These are phyloP conservation scores for Chlorella vulgaris DNA, from an alignment of 139 green algal species.

Conservation along the genomic window DNA sequence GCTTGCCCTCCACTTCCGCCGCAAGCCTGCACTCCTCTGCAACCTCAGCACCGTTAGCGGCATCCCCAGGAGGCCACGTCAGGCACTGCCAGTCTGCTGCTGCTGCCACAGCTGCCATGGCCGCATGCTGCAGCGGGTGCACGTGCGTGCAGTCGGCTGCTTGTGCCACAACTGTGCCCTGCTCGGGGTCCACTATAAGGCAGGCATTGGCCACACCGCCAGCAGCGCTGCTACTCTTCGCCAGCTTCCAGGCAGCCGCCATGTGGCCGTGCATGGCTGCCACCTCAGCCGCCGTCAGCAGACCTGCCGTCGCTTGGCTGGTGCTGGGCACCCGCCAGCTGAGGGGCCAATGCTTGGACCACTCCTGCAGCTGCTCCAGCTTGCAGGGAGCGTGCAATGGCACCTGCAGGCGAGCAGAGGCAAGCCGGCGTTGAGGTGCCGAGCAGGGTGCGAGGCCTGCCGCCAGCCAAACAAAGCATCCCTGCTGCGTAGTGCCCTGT, in stretches of 20 bases:
- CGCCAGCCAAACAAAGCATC: neutral
- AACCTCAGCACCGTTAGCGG: neutral
- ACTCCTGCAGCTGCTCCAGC: constrained; percentile 61
- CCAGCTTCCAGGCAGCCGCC: constrained; percentile 39
- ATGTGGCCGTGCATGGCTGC: constrained; percentile 57
- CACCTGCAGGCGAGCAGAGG: constrained; percentile 32
- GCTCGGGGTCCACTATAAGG: constrained; percentile 67
- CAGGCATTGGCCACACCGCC: constrained; percentile 58
- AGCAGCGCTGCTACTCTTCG: neutral
- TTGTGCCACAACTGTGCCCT: constrained; percentile 27
- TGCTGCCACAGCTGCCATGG: constrained; percentile 73
- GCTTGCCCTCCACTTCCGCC: constrained; percentile 11
- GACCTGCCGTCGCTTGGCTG: neutral
- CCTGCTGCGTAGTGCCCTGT: neutral
- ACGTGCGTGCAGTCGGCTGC: neutral
- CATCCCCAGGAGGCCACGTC: constrained; percentile 51
- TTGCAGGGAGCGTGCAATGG: constrained; percentile 55
- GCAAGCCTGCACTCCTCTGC: constrained; percentile 6
- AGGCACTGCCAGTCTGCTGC: constrained; percentile 64
- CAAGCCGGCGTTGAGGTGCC: neutral
- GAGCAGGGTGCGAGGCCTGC: neutral
- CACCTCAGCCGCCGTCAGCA: constrained; percentile 10
- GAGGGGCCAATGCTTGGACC: constrained; percentile 76
- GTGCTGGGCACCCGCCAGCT: constrained; percentile 64
- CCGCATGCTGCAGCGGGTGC: constrained; percentile 82